Base-by-base conservation (phyloP, 345 rosid genomes). In the Cardamine chenopodiifolia region DNA sequence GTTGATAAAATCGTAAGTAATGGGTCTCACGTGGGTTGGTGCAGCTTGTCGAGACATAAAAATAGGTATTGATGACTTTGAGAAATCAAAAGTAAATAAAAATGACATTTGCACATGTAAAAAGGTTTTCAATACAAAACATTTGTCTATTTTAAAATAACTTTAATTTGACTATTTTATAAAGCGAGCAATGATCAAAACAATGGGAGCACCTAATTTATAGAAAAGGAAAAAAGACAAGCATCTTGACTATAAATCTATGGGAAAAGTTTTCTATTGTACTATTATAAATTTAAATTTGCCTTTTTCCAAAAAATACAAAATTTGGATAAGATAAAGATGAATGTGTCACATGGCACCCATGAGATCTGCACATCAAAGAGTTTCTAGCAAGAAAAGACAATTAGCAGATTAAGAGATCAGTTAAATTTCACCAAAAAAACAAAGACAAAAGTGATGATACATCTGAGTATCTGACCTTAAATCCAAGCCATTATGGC, bases 291-390 rank as follows among this genome's bases (percentile, higher is more conserved):
- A 56, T 1, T 44, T 8, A 32, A 35, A 48, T 34, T 34, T 66
- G 60, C 29, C 42, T 9, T 48, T 31, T 1, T 15, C 49, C 14
- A 40, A 18, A 17, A 12, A 40, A 12, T 22, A 17, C 34, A 31
- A 42, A 5, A 2, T 17, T 17, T 57, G 32, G 66, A 68, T 57
- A 49, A 60, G 57, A 75, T 68, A 59, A 60, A 59, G 66, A 34
- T 40, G 40, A 67, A 61, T 45, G 66, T 45, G 49, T 54, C 32
- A 64, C 57, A 54, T 55, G 57, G 15, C 64, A 52, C 14, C 55
- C 70, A 19, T 52, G 6, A 63, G 25, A 73, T 40, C 62, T 53
- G 32, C 32, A 40, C n/a, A 35, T 72, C 62, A 11, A 62, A 39
- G 42, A 57, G 20, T 19, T 17, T 48, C 4, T 17, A 55, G 22